Conservation (phyloP, 306 rosid genomes). For the Glycine latifolia region DNA sequence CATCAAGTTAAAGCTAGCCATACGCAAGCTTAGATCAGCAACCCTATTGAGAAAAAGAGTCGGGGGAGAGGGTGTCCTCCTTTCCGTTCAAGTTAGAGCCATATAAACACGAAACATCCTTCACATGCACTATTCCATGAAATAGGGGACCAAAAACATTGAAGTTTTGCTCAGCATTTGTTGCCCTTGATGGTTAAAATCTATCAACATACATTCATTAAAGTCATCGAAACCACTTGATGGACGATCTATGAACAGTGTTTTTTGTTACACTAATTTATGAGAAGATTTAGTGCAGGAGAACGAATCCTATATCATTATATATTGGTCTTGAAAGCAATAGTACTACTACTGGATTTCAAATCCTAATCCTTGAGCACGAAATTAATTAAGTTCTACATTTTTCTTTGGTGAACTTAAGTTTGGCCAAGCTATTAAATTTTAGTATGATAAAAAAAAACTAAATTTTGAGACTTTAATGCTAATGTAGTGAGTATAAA, state of each 20-base stretch:
- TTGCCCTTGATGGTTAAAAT: slow-evolving; percentile 8
- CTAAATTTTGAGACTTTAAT: not conserved
- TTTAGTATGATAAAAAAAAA: too few relatives aligned
- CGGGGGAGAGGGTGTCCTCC: not conserved
- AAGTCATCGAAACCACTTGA: slow-evolving; percentile 33
- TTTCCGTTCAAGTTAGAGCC: not conserved
- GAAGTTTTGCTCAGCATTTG: slow-evolving; percentile 21
- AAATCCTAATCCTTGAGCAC: not conserved
- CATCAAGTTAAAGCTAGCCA: not conserved
- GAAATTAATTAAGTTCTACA: not conserved
- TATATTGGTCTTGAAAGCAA: slow-evolving; percentile 28
- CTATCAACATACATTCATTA: slow-evolving; percentile 28
- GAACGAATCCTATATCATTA: slow-evolving; percentile 38
- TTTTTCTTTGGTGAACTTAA: not conserved
- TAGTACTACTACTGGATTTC: not conserved
- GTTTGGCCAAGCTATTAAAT: not conserved
- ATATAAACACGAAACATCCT: slow-evolving; percentile 14
- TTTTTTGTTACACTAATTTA: slow-evolving; percentile 29
- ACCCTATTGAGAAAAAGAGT: not conserved
- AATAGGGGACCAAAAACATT: slow-evolving; percentile 43
- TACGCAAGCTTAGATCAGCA: slow-evolving; percentile 28
- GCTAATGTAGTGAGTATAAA: not conserved
- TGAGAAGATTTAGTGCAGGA: slow-evolving; percentile 40
- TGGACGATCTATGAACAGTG: slow-evolving; percentile 15
- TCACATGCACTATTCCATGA: slow-evolving; percentile 41